These are phyloP conservation scores for Tephrocybe sp. DNA, from an alignment of 768 basidiomycete genomes.

Conservation along the genomic window DNA sequence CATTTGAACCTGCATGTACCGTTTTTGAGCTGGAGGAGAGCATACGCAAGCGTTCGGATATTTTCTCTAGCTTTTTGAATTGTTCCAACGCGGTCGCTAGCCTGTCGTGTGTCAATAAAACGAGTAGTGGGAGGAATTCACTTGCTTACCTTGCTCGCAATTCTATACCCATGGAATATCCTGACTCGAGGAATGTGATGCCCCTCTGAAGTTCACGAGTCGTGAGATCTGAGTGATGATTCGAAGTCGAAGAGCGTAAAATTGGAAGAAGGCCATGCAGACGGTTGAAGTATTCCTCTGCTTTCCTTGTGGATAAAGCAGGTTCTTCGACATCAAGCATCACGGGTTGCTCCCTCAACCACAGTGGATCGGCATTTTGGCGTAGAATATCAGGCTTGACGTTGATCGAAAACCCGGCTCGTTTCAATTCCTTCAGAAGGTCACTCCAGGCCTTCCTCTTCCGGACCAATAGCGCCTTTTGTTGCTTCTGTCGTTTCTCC, in stretches of 20 bases:
- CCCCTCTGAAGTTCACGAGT: constrained; percentile 89
- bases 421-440: constrained; percentile 84
- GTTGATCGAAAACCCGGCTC: constrained; percentile 69
- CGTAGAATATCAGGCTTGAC: constrained; percentile 69
- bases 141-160: constrained; percentile 60
- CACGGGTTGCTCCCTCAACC: constrained; percentile 66
- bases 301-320: constrained; percentile 33
- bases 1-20: constrained; percentile 8
- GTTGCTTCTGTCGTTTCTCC: constrained; percentile 59
- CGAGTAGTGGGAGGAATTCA: background rate
- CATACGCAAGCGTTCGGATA: constrained; percentile 26
- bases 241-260: constrained; percentile 57
- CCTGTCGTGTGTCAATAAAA: constrained; percentile 20
- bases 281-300: constrained; percentile 65
- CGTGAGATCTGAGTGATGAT: constrained; percentile 79
- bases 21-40: constrained; percentile 17
- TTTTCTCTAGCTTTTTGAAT: constrained; percentile 22
- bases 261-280: constrained; percentile 64
- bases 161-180: constrained; percentile 65
- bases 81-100: constrained; percentile 26
- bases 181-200: constrained; percentile 75
- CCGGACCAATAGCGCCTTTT: constrained; percentile 72
- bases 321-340: constrained; percentile 24
- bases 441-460: constrained; percentile 93
- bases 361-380: constrained; percentile 51